phyloP scores from a whole-genome alignment of 2,329 filamentous ascomycete species.

The Lecanicillium sp. region DNA sequence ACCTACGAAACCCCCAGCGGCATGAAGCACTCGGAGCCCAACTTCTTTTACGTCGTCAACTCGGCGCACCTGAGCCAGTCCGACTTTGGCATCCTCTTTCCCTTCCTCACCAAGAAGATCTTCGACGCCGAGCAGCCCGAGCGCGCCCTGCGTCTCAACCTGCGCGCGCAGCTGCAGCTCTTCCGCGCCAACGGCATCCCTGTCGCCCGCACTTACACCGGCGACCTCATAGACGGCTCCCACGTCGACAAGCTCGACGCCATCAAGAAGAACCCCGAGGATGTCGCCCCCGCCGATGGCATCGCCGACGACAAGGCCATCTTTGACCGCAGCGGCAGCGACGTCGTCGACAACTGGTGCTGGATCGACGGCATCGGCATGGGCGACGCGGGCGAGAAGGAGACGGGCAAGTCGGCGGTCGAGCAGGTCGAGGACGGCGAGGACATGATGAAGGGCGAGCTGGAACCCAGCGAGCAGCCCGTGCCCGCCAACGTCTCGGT shows the following conservation, averaged over 20 bases:
- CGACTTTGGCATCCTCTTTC: slow-evolving; percentile 79
- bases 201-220: slow-evolving; percentile 43
- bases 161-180: slow-evolving; percentile 52
- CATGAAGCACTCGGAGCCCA: slow-evolving; percentile 44
- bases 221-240: slow-evolving; percentile 44
- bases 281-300: slow-evolving; percentile 27
- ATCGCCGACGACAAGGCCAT: slow-evolving; percentile 45
- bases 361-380: slow-evolving; percentile 49
- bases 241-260: slow-evolving; percentile 31
- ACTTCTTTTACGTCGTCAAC: slow-evolving; percentile 66
- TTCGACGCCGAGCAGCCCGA: slow-evolving; percentile 54
- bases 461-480: slow-evolving; percentile 21
- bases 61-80: slow-evolving; percentile 79
- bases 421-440: slow-evolving; percentile 31
- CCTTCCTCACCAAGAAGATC: slow-evolving; percentile 57
- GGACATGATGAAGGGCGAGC: slow-evolving; percentile 29
- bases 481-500: not conserved
- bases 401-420: slow-evolving; percentile 24
- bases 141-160: slow-evolving; percentile 52
- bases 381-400: slow-evolving; percentile 28
- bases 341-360: slow-evolving; percentile 41
- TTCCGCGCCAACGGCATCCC: slow-evolving; percentile 44
- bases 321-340: slow-evolving; percentile 36
- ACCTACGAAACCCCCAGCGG: slow-evolving; percentile 38
- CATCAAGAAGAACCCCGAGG: slow-evolving; percentile 16